These are phyloP conservation scores for Claviceps sp. DNA, from an alignment of 2,329 filamentous ascomycete genomes.

Conservation along the genomic window DNA sequence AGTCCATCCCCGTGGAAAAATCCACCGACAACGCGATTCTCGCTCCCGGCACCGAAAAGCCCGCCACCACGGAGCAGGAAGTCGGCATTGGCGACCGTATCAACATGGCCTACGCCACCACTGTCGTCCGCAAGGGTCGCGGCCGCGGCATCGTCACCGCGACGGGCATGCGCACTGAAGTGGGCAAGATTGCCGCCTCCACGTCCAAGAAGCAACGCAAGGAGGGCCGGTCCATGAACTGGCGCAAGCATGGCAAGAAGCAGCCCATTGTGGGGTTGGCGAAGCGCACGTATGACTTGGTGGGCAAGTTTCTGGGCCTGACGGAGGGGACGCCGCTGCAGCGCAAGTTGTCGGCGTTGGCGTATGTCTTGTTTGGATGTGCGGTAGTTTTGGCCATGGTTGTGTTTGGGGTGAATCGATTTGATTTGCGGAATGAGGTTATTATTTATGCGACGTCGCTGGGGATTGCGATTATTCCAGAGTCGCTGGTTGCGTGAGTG, in stretches of 20 bases:
- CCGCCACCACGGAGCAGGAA: slow-evolving; percentile 30
- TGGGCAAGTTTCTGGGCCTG: slow-evolving; percentile 46
- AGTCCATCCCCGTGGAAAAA: slow-evolving; percentile 61
- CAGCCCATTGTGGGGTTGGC: slow-evolving; percentile 33
- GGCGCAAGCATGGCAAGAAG: slow-evolving; percentile 37
- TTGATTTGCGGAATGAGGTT: slow-evolving; percentile 36
- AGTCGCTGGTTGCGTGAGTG: slow-evolving; percentile 48
- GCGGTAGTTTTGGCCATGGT: slow-evolving; percentile 45
- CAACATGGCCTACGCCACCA: slow-evolving; percentile 65
- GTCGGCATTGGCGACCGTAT: slow-evolving; percentile 57
- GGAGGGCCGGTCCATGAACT: slow-evolving; percentile 39
- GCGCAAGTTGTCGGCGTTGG: slow-evolving; percentile 63
- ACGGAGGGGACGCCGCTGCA: slow-evolving; percentile 64
- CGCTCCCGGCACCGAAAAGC: slow-evolving; percentile 31
- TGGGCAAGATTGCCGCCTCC: slow-evolving; percentile 54
- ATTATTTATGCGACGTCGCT: slow-evolving; percentile 45
- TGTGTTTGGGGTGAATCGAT: slow-evolving; percentile 44
- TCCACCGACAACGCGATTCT: slow-evolving; percentile 35
- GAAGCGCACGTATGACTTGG: slow-evolving; percentile 33
- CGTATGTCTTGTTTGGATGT: slow-evolving; percentile 61
- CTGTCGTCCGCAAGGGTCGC: slow-evolving; percentile 58
- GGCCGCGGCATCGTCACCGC: slow-evolving; percentile 59
- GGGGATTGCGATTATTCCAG: slow-evolving; percentile 49
- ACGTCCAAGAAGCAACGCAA: slow-evolving; percentile 39
- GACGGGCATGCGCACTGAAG: slow-evolving; percentile 59